These are phyloP conservation scores for Lepidium sativum DNA, from an alignment of 345 rosid species.

Conservation along the genomic window DNA sequence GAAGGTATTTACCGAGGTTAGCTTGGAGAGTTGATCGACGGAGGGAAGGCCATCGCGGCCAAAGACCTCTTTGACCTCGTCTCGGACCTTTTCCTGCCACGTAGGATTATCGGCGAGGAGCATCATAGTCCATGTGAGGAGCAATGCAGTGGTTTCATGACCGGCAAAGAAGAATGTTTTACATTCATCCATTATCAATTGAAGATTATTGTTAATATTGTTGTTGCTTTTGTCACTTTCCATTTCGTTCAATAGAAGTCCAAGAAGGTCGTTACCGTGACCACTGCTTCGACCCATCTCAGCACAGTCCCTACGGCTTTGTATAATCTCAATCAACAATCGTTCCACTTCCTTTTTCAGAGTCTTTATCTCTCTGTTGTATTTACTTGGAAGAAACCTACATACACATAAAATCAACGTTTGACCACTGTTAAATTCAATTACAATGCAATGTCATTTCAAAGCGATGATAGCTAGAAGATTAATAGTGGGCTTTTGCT, in stretches of 20 bases:
- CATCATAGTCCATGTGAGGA: slow-evolving; percentile 95
- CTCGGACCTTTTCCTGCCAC: slow-evolving; percentile 79
- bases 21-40: slow-evolving; percentile 61
- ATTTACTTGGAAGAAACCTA: slow-evolving; percentile 85
- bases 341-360: slow-evolving; percentile 74
- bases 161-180: slow-evolving; percentile 97
- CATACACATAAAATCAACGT: neutral
- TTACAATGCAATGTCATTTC: neutral
- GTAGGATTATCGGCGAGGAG: slow-evolving; percentile 65
- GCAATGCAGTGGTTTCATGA: slow-evolving; percentile 80
- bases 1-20: slow-evolving; percentile 48
- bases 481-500: neutral
- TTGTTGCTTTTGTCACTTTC: slow-evolving; percentile 37
- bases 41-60: slow-evolving; percentile 43
- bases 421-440: neutral
- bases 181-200: slow-evolving; percentile 93
- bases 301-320: slow-evolving; percentile 57
- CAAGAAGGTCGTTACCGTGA: slow-evolving; percentile 76
- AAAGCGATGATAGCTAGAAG: neutral
- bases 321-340: slow-evolving; percentile 72
- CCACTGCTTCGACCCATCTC: slow-evolving; percentile 77
- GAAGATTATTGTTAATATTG: slow-evolving; percentile 36
- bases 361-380: slow-evolving; percentile 78
- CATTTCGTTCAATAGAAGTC: slow-evolving; percentile 72
- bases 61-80: slow-evolving; percentile 61